These are phyloP conservation scores for Starmerella roubikii DNA, from an alignment of 805 yeast species.

Conservation along the genomic window DNA sequence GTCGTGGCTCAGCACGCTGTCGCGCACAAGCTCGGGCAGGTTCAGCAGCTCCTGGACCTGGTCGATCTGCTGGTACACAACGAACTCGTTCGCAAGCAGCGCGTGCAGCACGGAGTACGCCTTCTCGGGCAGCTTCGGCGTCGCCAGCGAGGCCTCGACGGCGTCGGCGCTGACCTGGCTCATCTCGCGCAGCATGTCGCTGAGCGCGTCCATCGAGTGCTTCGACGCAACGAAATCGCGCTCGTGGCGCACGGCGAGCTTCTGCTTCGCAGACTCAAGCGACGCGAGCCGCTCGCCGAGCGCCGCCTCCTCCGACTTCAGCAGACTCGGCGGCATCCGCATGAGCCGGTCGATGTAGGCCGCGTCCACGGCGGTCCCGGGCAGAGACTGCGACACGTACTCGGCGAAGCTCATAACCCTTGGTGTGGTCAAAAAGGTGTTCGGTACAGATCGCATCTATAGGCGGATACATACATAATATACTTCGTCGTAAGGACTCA, in stretches of 20 bases:
- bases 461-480: too few species aligned
- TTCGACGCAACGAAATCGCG: slow-evolving; percentile 12
- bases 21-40: slow-evolving; percentile 64
- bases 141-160: slow-evolving; percentile 14
- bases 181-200: slow-evolving; percentile 6
- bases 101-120: slow-evolving; percentile 13
- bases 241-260: slow-evolving; percentile 11
- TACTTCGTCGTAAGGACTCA: slow-evolving; percentile 1
- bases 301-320: slow-evolving; percentile 11
- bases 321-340: slow-evolving; percentile 14
- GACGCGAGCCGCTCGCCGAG: slow-evolving; percentile 7
- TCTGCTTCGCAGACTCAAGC: neutral
- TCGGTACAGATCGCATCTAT: too few species aligned
- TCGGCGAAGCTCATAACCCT: neutral
- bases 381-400: neutral
- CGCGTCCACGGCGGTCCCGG: neutral
- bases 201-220: slow-evolving; percentile 10
- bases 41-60: slow-evolving; percentile 66
- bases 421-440: too few species aligned
- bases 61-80: slow-evolving; percentile 38
- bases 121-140: slow-evolving; percentile 15
- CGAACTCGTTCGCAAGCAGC: slow-evolving; percentile 33
- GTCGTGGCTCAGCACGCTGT: slow-evolving; percentile 77
- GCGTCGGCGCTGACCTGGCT: slow-evolving; percentile 5
- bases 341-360: slow-evolving; percentile 15